Evolutionary conservation across 1,139 yeast species (phyloP).

Genomic region (Debaryomyces fabryi): DNA sequence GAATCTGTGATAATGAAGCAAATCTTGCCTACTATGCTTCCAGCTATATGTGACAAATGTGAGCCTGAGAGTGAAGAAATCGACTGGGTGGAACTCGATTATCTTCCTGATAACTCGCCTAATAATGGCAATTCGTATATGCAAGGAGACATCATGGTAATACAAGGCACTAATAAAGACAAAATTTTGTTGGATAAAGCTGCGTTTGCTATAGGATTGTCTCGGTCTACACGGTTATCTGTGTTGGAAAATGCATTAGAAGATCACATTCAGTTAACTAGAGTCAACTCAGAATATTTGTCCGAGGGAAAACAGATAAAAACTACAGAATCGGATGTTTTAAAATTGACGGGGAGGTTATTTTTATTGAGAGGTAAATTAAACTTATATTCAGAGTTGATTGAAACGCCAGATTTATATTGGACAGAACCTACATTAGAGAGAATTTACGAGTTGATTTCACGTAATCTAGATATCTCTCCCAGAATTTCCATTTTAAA

Average conservation of each 20-base stretch:
- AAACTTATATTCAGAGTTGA: constrained; percentile 83
- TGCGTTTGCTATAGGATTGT: constrained; percentile 85
- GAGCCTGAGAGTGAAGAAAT: constrained; percentile 78
- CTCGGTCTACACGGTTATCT: constrained; percentile 83
- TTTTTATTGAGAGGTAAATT: constrained; percentile 77
- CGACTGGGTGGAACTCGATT: constrained; percentile 68
- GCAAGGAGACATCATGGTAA: constrained; percentile 70
- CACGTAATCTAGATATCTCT: constrained; percentile 70
- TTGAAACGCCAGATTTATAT: constrained; percentile 89
- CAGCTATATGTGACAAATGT: constrained; percentile 41
- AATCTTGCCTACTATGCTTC: constrained; percentile 48
- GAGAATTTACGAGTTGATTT: constrained; percentile 67
- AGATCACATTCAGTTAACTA: constrained; percentile 61
- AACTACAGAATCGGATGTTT: constrained; percentile 62
- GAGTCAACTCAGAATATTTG: constrained; percentile 63
- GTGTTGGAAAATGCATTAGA: constrained; percentile 76
- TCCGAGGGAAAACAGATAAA: constrained; percentile 64
- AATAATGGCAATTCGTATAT: constrained; percentile 44
- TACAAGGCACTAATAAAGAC: constrained; percentile 51
- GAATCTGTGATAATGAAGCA: constrained; percentile 55
- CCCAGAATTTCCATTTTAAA: constrained; percentile 80
- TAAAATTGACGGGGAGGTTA: constrained; percentile 72
- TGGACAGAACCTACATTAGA: constrained; percentile 92
- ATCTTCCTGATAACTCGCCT: constrained; percentile 27
- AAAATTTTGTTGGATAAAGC: constrained; percentile 72